Evolutionary conservation across 805 yeast species (phyloP), one percentile per base, ranked within the genome.

Genomic region (Millerago galiae): DNA sequence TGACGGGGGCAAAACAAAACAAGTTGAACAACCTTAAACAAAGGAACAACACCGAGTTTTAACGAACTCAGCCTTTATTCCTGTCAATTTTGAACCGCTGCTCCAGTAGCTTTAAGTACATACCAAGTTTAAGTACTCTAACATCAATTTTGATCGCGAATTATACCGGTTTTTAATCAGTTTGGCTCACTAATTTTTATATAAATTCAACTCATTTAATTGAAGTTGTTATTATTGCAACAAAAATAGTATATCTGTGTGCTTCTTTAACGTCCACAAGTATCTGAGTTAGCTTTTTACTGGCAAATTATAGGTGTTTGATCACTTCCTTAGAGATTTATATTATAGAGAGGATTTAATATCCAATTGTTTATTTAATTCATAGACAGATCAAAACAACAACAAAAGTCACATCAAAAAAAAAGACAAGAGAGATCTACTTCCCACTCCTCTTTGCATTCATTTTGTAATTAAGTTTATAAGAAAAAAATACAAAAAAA

Each of bases 121-220:
- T 37, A 43, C 44, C 42, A 24, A n/a, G 29, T 27, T 28, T 29
- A 33, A 10, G 21, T 37, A 21, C 41, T 27, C n/a, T 34, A 35
- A 21, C 34, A 10, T 32, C 44, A 35, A 37, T 36, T 40, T 48
- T 48, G 51, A 40, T 33, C 30, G 35, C 38, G 43, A 43, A 39
- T 46, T 43, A 31, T 37, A 34, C 35, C 44, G 37, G 44, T 38
- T 35, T 42, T 38, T 29, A 38, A 14, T 35, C 44, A 31, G 32
- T 33, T 37, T 44, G 34, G 29, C 35, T 33, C 28, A 25, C 25
- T 16, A 15, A 21, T 14, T 32, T 27, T 28, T 21, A 32, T 9
- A n/a, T 13, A 12, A 17, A 32, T 12, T 29, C 47, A 46, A 49
- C 54, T 48, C 54, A 50, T 50, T 50, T 42, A 42, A 47, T 49